phyloP scores from a whole-genome alignment of 2,329 filamentous ascomycete species.

The Pyricularia grisea region DNA sequence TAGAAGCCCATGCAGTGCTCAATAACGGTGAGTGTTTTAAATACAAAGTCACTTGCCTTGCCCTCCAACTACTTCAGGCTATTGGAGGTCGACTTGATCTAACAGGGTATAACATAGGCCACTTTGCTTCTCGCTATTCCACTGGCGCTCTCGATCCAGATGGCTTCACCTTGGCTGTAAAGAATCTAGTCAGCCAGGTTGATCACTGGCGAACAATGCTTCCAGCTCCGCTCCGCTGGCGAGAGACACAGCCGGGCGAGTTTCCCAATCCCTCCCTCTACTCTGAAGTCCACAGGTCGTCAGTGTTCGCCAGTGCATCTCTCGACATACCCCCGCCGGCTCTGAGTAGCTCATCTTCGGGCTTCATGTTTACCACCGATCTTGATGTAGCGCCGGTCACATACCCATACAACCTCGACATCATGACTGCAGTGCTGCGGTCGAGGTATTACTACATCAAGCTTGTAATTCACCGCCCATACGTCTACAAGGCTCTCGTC shows the following conservation, averaged over 20 bases:
- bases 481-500: constrained; percentile 50
- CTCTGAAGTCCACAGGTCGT: neutral
- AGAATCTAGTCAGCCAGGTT: constrained; percentile 42
- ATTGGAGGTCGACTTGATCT: neutral
- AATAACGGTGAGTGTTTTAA: constrained; percentile 34
- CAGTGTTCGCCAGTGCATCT: neutral
- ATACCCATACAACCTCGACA: constrained; percentile 43
- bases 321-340: neutral
- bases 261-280: constrained; percentile 21
- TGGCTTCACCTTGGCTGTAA: constrained; percentile 27
- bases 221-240: constrained; percentile 45
- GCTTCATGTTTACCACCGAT: constrained; percentile 35
- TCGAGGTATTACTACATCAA: constrained; percentile 51
- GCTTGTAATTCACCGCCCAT: constrained; percentile 48
- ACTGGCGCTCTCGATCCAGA: neutral
- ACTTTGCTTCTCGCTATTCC: neutral
- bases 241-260: constrained; percentile 37
- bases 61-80: neutral
- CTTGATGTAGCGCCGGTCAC: constrained; percentile 30
- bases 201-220: constrained; percentile 49
- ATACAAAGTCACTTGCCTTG: neutral
- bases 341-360: constrained; percentile 12
- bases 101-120: neutral
- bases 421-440: constrained; percentile 46
- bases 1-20: constrained; percentile 41